These are phyloP conservation scores for Chlorella variabilis DNA, from an alignment of 163 green algal species.

Conservation along the genomic window DNA sequence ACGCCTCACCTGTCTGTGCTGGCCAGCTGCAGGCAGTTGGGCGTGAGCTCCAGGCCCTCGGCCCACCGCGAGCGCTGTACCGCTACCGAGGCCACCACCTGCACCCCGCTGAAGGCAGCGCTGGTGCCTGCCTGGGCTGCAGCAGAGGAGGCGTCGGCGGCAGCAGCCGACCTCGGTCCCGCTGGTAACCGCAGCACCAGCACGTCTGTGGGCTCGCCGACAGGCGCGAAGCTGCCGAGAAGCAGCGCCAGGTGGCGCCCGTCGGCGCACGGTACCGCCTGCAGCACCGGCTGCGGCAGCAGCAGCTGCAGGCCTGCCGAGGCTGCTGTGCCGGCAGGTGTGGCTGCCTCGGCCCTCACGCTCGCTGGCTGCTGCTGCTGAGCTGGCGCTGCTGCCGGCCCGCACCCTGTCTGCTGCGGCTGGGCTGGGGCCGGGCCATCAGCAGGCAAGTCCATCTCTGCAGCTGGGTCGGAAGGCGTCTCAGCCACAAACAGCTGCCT, in stretches of 20 bases:
- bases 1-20: not conserved
- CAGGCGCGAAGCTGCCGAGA: constrained; percentile 10
- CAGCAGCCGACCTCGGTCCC: not conserved
- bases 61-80: constrained; percentile 17
- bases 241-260: constrained; percentile 31
- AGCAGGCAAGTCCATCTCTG: not conserved
- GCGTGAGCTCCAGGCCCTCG: not conserved
- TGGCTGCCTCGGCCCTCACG: too few relatives aligned
- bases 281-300: constrained; percentile 23
- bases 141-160: not conserved
- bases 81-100: constrained; percentile 12
- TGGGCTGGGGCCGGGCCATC: not conserved
- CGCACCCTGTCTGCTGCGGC: not conserved
- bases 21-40: constrained; percentile 29
- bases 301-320: constrained; percentile 19
- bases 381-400: too few relatives aligned
- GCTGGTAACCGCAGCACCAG: constrained; percentile 21
- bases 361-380: too few relatives aligned
- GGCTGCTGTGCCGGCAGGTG: not conserved
- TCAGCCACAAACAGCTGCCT: constrained; percentile 32
- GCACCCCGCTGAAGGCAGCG: not conserved
- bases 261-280: not conserved
- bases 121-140: not conserved
- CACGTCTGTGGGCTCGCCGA: constrained; percentile 4
- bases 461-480: constrained; percentile 6